Evolutionary conservation across 148 eudicot species (phyloP), one percentile per base, ranked within the genome.

Genomic region (Hydrangea macrophylla): DNA sequence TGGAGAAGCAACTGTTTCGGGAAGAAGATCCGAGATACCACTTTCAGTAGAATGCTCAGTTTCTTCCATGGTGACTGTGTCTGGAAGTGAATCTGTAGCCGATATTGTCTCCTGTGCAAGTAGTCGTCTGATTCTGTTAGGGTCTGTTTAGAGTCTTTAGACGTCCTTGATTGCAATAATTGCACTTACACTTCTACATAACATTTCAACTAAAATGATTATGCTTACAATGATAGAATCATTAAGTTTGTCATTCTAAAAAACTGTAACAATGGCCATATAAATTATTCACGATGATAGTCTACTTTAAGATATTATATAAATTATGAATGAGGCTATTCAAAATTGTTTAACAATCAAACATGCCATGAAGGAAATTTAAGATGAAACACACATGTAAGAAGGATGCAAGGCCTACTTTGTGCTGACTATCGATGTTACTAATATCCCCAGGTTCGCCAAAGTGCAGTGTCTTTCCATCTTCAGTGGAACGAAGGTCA

Each of bases 401-500:
- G 30, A 18, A 28, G 60, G 24, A 64, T 65, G 42, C 48, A 26
- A 20, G 22, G 60, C 73, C 58, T 56, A 82, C 78, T 51, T 73
- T 75, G 33, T 65, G 31, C 61, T 64, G 73, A 36, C 33, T 68
- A 33, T 27, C 58, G 20, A 35, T 33, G 60, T 62, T 60, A 69
- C 42, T 26, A 48, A 39, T 57, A 57, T 68, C 81, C 53, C 57
- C 76, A 28, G 61, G 64, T 69, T 70, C 71, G 48, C 65, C 72
- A 26, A 27, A 62, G 79, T 84, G 78, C 60, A 42, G 56, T 60
- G 75, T 72, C 73, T 57, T 70, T 64, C 64, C 86, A 69, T 55
- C 78, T 76, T 77, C 69, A 62, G 74, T 69, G 32, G 84, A 60
- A 56, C 71, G 71, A 44, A 94, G 78, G 69, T 88, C 90, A 64